Evolutionary conservation across 2,329 filamentous ascomycete species (phyloP).

Genomic region (Fusarium hainanense): DNA sequence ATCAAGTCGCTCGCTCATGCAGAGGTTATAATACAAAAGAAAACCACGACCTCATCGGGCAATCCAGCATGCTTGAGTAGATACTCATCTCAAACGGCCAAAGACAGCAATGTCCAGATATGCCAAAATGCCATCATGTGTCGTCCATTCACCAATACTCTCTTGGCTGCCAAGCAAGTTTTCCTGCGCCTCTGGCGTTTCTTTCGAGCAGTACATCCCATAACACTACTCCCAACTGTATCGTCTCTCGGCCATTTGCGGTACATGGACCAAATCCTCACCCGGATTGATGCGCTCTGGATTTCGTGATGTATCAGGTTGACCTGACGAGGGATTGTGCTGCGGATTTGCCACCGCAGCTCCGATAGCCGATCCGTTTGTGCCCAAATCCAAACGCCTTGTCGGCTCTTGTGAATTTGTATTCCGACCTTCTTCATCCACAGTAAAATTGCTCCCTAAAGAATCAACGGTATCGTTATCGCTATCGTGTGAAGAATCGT

Average conservation of each 20-base stretch:
- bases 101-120: not conserved
- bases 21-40: conserved; percentile 1
- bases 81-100: not conserved
- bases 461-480: conserved; percentile 52
- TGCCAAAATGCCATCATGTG: not conserved
- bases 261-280: conserved; percentile 62
- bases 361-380: not conserved
- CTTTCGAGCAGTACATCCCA: not conserved
- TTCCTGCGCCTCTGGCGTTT: not conserved
- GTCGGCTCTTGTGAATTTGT: conserved; percentile 43
- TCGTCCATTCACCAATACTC: not conserved
- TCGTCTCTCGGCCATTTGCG: conserved; percentile 60
- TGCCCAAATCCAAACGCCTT: conserved; percentile 38
- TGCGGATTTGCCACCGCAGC: not conserved
- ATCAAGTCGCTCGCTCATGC: conserved; percentile 29
- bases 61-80: not conserved
- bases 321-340: not conserved
- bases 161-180: not conserved
- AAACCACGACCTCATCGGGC: not conserved
- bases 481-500: not conserved
- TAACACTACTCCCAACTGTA: conserved; percentile 63
- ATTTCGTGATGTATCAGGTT: conserved; percentile 42
- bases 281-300: conserved; percentile 58
- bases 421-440: conserved; percentile 59
- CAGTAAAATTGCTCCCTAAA: conserved; percentile 67